Evolutionary conservation across 23 red algal species (phyloP), one percentile per base, ranked within the genome.

Genomic region (Gracilaria domingensis): DNA sequence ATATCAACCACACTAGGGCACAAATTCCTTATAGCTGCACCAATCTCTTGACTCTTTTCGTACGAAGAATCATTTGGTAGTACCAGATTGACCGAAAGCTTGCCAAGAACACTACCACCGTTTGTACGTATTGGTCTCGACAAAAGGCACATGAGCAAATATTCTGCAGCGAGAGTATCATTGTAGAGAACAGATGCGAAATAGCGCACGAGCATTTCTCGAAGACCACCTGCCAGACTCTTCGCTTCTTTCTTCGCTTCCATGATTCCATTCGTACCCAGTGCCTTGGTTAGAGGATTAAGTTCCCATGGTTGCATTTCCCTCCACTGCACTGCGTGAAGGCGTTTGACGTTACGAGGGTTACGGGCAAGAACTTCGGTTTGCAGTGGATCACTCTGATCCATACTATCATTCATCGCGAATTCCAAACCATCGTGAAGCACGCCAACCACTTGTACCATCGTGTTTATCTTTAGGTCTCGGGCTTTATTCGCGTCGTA

Each of bases 31-130:
- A 94, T 57, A 36, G 75, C 92, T 29, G 17, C 45, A 36, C 35
- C 54, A 36, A 94, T 25, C 23, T 75, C 74, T 17, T 25, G 7
- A 24, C 39, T 44, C 17, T 49, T 18, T 29, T 58, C 37, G 34
- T 6, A 16, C 1, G 36, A 17, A 54, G 40, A 47, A 34, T 75
- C 84, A 26, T 14, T 62, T 4, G 92, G 92, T 0, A 94, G 50
- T 12, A 94, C 82, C 17, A 87, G 25, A 80, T 94, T 94, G 20
- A 94, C 72, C 14, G 66, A 87, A 42, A 94, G 65, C 56, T 94
- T 94, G 35, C 92, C 92, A 32, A 94, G 65, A 25, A 88, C 75
- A 29, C 61, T 75, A 28, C 44, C 74, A 65, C 73, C 73, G 16
- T 36, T 53, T 35, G 67, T 81, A 16, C 69, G 45, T 28, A 80